These are phyloP conservation scores for Oryza meyeriana DNA, from an alignment of 176 grass and related monocot species.

Conservation along the genomic window DNA sequence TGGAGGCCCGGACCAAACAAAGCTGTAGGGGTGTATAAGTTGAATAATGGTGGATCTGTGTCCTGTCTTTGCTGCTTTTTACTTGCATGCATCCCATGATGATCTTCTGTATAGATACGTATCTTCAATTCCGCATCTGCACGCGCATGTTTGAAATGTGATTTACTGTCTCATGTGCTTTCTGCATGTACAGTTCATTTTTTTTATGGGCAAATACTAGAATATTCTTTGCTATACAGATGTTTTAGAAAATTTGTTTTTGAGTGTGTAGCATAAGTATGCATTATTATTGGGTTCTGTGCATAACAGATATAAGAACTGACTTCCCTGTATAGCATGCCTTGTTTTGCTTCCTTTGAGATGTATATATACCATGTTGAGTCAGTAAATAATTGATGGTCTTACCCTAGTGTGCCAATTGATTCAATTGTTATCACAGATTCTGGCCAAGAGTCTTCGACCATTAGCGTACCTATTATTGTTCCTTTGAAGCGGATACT, in stretches of 20 bases:
- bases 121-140: neutral
- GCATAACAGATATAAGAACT: neutral
- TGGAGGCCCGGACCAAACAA: neutral
- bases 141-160: neutral
- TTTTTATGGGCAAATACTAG: neutral
- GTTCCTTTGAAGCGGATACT: conserved; percentile 53
- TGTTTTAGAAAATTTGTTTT: neutral
- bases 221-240: neutral
- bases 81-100: neutral
- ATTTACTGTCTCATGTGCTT: neutral
- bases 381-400: conserved; percentile 23
- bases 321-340: neutral
- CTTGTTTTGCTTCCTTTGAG: conserved; percentile 2
- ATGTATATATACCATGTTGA: conserved; percentile 2
- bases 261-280: neutral
- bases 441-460: conserved; percentile 24
- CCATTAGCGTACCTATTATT: conserved; percentile 8
- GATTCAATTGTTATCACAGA: conserved; percentile 20
- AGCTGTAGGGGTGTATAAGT: neutral
- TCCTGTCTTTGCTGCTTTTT: neutral
- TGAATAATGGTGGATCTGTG: neutral
- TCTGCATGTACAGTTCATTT: neutral
- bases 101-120: neutral
- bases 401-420: conserved; percentile 7
- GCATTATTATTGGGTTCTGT: neutral